Percentiles rank a stretch among this genome's conserved stretches.
phyloP scores from a whole-genome alignment of 495 filamentous ascomycete genomes.

The Neurospora sp. region DNA sequence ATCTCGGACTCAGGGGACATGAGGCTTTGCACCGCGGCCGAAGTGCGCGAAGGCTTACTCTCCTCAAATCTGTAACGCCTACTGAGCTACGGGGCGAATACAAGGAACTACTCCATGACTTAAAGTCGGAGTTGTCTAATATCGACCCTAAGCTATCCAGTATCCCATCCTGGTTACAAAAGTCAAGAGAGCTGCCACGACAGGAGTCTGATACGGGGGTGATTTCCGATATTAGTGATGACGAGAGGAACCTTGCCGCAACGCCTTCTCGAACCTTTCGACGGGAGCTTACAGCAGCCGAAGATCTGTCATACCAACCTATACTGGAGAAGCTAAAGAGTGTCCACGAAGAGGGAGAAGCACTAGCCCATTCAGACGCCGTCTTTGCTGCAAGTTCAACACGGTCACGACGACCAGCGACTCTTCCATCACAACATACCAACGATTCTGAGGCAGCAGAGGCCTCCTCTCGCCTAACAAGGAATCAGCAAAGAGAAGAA shows the following conservation, averaged over 20 bases:
- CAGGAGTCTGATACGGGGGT: slow-evolving; percentile 17
- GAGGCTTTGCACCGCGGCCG: slow-evolving; percentile 25
- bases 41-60: slow-evolving; percentile 18
- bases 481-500: not conserved
- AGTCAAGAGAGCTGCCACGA: slow-evolving; percentile 5
- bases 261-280: not conserved
- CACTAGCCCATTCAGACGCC: not conserved
- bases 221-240: slow-evolving; percentile 37
- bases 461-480: not conserved
- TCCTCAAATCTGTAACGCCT: slow-evolving; percentile 1
- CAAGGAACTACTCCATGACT: slow-evolving; percentile 28
- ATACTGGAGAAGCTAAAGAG: not conserved
- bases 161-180: slow-evolving; percentile 18
- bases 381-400: not conserved
- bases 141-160: slow-evolving; percentile 8
- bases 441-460: not conserved
- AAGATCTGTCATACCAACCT: not conserved
- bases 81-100: slow-evolving; percentile 29
- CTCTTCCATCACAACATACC: not conserved
- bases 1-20: slow-evolving; percentile 42
- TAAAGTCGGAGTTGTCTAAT: slow-evolving; percentile 30
- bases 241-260: slow-evolving; percentile 24
- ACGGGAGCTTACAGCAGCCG: not conserved
- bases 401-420: not conserved
- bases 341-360: not conserved